phyloP scores from a whole-genome alignment of 73 alveolate genomes.

The Blepharisma japonicum region DNA sequence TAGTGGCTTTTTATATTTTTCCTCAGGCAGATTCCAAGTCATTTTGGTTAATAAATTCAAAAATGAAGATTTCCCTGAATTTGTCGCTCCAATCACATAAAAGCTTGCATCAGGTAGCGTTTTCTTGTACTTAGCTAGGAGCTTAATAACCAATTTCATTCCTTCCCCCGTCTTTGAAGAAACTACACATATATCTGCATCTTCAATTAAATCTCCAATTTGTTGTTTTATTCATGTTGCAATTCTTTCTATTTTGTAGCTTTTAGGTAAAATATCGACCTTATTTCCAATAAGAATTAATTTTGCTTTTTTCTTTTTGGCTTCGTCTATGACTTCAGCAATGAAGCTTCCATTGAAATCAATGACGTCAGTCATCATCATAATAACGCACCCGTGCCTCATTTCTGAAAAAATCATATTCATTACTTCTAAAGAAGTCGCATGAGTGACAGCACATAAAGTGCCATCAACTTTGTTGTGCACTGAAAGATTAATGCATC shows the following conservation, averaged over 20 bases:
- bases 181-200: slow-evolving; percentile 35
- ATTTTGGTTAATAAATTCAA: slow-evolving; percentile 43
- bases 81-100: slow-evolving; percentile 59
- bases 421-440: slow-evolving; percentile 10
- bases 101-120: slow-evolving; percentile 33
- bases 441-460: neutral
- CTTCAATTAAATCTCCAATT: neutral
- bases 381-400: slow-evolving; percentile 40
- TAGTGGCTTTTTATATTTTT: slow-evolving; percentile 28
- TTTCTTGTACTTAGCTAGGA: slow-evolving; percentile 33
- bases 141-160: slow-evolving; percentile 33
- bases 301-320: slow-evolving; percentile 34
- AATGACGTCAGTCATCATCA: slow-evolving; percentile 47
- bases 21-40: slow-evolving; percentile 32
- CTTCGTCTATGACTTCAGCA: slow-evolving; percentile 42
- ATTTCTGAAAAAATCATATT: slow-evolving; percentile 26
- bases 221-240: slow-evolving; percentile 45
- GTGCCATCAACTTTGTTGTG: neutral
- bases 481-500: neutral
- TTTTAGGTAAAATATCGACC: slow-evolving; percentile 56
- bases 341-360: slow-evolving; percentile 58
- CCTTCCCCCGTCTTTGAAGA: slow-evolving; percentile 61
- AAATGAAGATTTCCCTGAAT: slow-evolving; percentile 63
- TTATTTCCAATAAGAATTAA: slow-evolving; percentile 52
- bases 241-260: slow-evolving; percentile 30